A percentile compares a stretch with the other conserved stretches of the same genome.
These are phyloP conservation scores for Babesia sp. DNA, from an alignment of 169 alveolate genomes.

Conservation along the genomic window DNA sequence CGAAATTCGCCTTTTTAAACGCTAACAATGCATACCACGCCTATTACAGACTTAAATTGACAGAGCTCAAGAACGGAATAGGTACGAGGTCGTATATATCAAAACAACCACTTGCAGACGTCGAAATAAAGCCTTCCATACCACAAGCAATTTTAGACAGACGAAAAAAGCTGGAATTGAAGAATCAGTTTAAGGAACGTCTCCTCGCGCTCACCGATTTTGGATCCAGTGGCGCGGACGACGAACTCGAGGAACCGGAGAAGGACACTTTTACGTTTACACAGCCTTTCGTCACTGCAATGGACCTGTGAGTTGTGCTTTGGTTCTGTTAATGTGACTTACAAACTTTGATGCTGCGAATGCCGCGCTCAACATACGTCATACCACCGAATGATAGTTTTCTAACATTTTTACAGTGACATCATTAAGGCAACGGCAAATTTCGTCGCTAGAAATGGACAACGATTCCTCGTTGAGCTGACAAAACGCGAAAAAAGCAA, in stretches of 20 bases:
- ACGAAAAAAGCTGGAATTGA: constrained; percentile 69
- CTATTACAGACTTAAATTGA: constrained; percentile 80
- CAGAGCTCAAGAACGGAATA: constrained; percentile 73
- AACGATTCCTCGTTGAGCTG: constrained; percentile 89
- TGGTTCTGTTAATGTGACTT: background rate
- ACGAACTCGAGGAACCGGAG: constrained; percentile 67
- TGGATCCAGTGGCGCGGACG: constrained; percentile 61
- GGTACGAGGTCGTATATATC: constrained; percentile 42
- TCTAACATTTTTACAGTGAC: constrained; percentile 65
- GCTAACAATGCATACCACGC: constrained; percentile 83
- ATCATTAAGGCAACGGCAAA: constrained; percentile 93
- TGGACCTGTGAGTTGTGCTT: constrained; percentile 70
- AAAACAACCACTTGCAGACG: constrained; percentile 24
- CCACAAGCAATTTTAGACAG: constrained; percentile 78
- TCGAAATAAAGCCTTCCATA: constrained; percentile 73
- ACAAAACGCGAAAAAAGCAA: constrained; percentile 80
- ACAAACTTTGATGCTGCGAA: too few species aligned
- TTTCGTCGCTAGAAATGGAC: constrained; percentile 97
- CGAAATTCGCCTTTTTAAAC: constrained; percentile 79
- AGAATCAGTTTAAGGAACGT: constrained; percentile 66
- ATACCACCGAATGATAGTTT: background rate
- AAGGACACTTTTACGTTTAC: constrained; percentile 53
- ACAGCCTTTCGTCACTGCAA: constrained; percentile 66
- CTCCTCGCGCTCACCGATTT: constrained; percentile 71
- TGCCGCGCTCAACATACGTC: too few species aligned